A percentile compares a stretch with the other conserved stretches of the same genome.
Conservation (phyloP, 176 grass and related monocot genomes). For the Hsuehochloa calcarea region DNA sequence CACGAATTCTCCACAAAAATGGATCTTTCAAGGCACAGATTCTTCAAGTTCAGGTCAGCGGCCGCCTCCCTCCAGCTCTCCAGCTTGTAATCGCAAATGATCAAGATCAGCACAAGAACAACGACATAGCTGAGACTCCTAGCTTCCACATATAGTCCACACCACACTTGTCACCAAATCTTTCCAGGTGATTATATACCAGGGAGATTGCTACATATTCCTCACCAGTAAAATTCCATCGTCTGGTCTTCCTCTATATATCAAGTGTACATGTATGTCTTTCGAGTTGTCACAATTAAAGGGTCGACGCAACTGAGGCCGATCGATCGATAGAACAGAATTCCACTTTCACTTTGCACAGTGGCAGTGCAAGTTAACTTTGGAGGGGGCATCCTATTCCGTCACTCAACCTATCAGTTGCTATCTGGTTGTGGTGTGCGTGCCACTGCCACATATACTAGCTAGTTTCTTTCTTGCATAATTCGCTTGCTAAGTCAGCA, state of each 20-base stretch:
- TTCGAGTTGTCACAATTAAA: background rate
- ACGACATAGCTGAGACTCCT: background rate
- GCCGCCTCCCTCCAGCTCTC: background rate
- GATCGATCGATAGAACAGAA: no score
- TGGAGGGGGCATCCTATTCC: constrained; percentile 29
- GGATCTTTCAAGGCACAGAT: constrained; percentile 44
- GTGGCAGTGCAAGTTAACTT: background rate
- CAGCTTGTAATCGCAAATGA: background rate
- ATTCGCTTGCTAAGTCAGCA: background rate
- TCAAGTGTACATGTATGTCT: no score
- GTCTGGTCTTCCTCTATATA: background rate
- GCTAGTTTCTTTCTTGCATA: no score
- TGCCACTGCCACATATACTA: background rate
- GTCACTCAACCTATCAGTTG: constrained; percentile 28
- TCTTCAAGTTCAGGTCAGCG: constrained; percentile 57
- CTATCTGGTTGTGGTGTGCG: background rate
- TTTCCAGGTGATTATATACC: background rate
- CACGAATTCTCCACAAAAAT: constrained; percentile 40
- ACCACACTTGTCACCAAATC: background rate
- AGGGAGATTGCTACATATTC: background rate
- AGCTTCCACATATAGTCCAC: constrained; percentile 1
- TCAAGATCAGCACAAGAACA: background rate
- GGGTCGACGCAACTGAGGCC: no score
- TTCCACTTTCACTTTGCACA: no score
- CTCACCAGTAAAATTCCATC: background rate